Evolutionary conservation across 2,329 filamentous ascomycete genomes (phyloP), one percentile per base, ranked within the genome.

Genomic region (Hypoxylon rubiginosum): DNA sequence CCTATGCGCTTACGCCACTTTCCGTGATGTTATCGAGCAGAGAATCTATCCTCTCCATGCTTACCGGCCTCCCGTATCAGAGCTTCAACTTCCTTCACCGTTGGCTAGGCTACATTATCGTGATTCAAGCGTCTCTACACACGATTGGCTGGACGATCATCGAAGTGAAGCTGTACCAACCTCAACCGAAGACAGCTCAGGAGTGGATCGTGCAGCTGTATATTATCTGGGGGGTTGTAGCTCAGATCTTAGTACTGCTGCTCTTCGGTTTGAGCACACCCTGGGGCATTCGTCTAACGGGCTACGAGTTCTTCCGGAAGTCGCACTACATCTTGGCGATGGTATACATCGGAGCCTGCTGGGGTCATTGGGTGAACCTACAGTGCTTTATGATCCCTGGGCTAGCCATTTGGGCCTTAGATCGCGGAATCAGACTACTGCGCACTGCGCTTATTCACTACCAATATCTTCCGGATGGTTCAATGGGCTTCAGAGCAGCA

Each of bases 301-400:
- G 92, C 2, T 93, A 94, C 76, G 92, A 94, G 72, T 89, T 91
- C 78, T 94, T 94, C 82, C 85, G 91, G 66, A 93, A 92, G 75
- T 80, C 86, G 0, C 91, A 94, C 75, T 92, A 92, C 71, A 81
- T 93, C 11, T 81, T 93, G 1, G 92, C 91, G 10, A 88, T 91
- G 80, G 77, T 93, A 4, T 94, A 92, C 76, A 86, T 94, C 11
- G 92, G 90, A 4, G 91, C 90, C 2, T 91, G 90, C 77, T 93
- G 90, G 86, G 91, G 85, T 0, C 92, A 94, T 74, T 94, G 91
- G 92, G 77, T 83, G 54, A 81, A 88, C 54, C 81, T 94, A 3
- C 83, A 85, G 50, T 92, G 89, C 74, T 93, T 91, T 80, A 83
- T 93, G 74, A 83, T 92, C 48, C 88, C 91, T 0, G 86, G 86